Base-by-base conservation (phyloP, 1,284 basidiomycete species). In the Phaffia rhodozyma region DNA sequence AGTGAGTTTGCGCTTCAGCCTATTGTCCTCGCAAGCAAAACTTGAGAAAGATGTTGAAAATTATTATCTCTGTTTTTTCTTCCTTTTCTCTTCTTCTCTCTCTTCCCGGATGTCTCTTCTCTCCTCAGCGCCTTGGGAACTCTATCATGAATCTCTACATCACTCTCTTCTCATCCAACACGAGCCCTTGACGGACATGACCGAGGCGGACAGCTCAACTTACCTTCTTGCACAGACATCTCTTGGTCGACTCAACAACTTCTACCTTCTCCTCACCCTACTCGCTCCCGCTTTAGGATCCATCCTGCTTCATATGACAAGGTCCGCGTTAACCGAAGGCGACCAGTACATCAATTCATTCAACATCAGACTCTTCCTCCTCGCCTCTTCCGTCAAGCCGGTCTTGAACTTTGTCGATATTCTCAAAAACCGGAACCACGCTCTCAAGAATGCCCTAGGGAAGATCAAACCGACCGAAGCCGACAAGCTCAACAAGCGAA, bases 91-190 rank as follows among this genome's bases (percentile, higher is more conserved):
- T 5, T 52, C 21, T 49, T 52, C 11, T 11, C 23, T 23, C 11
- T 11, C 61, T 51, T 18, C n/a, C 11, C n/a, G 38, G 16, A 43
- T 2, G 13, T 16, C 7, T 43, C 2, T 43, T 11, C 38, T 43
- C 13, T 53, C 25, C 50, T 13, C 60, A 66, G 64, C 60, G 7
- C 64, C 64, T 6, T 66, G 64, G 64, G 64, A 66, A 32, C 64
- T 66, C 43, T 66, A 66, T 34, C 64, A 66, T 57, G 50, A 55
- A 5, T 58, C 64, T 3, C 51, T 66, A 1, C 64, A 66, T 43
- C 60, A 66, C 55, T 52, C 49, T 21, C 51, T 66, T 25, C 55
- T 66, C 48, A 20, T 32, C 23, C 34, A 60, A 21, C 32, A 55
- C 13, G 38, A 43, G 38, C 29, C 5, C 23, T 1, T 49, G 27